Conservation (phyloP, 805 yeast genomes). For the Sporopachydermia lactativora region DNA sequence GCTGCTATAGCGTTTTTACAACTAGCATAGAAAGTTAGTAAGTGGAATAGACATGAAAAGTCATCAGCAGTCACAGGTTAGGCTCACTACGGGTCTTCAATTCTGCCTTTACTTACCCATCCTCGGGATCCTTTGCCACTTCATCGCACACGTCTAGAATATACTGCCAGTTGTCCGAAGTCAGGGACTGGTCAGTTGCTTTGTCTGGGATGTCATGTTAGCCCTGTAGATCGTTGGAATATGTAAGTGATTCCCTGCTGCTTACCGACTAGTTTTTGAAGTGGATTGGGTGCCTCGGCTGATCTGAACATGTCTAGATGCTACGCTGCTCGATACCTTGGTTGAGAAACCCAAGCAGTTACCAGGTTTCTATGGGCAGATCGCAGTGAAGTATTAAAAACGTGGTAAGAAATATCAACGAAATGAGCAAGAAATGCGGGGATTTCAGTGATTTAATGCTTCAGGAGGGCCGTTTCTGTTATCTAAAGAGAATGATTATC, state of each 20-base stretch:
- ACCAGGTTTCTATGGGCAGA: too few relatives aligned
- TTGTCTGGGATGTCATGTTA: constrained; percentile 18
- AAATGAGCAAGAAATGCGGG: too few relatives aligned
- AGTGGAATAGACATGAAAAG: too few relatives aligned
- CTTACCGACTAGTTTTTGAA: constrained; percentile 7
- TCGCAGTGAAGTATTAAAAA: too few relatives aligned
- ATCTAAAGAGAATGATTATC: too few relatives aligned
- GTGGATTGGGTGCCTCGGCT: constrained; percentile 13
- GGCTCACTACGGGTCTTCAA: too few relatives aligned
- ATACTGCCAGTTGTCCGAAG: constrained; percentile 55
- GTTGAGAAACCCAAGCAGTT: too few relatives aligned
- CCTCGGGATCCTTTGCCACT: constrained; percentile 47
- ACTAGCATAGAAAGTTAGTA: too few relatives aligned
- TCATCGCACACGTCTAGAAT: constrained; percentile 54
- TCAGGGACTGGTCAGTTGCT: constrained; percentile 52
- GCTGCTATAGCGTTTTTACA: constrained; percentile 31
- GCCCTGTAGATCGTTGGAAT: neutral
- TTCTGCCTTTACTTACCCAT: constrained; percentile 26
- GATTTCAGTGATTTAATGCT: too few relatives aligned
- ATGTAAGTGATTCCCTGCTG: constrained; percentile 10
- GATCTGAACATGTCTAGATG: constrained; percentile 12
- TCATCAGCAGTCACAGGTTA: neutral
- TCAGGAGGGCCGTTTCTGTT: too few relatives aligned
- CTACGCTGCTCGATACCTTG: too few relatives aligned
- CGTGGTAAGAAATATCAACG: too few relatives aligned